Base-by-base conservation (phyloP, 768 basidiomycete species). In the Phaeotremella skinneri region DNA sequence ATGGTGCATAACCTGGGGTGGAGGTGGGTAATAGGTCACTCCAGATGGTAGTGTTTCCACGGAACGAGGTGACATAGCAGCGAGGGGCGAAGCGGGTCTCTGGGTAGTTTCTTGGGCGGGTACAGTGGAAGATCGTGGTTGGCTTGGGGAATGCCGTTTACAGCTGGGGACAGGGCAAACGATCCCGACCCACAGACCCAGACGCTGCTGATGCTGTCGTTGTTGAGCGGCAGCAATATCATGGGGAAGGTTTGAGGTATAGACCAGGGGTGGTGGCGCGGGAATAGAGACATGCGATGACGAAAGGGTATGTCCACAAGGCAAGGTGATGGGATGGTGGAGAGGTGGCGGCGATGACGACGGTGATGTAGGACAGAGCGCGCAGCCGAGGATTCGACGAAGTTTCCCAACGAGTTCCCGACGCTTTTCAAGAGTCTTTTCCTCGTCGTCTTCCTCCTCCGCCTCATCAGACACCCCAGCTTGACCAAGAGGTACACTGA, bases 261-360 rank as follows among this genome's bases (percentile, higher is more conserved):
- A 79, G 78, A 64, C 81, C 79, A 56, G 67, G 32, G 60, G 68
- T 51, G 66, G 70, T 7, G 66, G 61, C 9, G 59, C 29, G 2
- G 72, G 72, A 52, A 72, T 55, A 32, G 54, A 51, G 55, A 81
- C 65, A 70, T 89, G 88, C n/a, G 23, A 45, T 0, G 83, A 75
- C 67, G 91, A 96, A 62, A 93, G 62, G 21, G 90, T 82, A 73
- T 96, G 91, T 53, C 91, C 91, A 70, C 91, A 96, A 66, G 80
- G 82, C 39, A 94, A 85, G 7, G 80, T 83, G 32, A 82, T 78
- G 2, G 86, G 85, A 2, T 78, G 70, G 23, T 67, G 57, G 23
- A 85, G 79, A 54, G 77, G 55, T 23, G 74, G 39, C 0, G 74
- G 59, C 5, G 76, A 20, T 39, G 3, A 57, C 55, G 52, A 49